Conservation (phyloP, 306 rosid genomes). For the Pyrus communis region DNA sequence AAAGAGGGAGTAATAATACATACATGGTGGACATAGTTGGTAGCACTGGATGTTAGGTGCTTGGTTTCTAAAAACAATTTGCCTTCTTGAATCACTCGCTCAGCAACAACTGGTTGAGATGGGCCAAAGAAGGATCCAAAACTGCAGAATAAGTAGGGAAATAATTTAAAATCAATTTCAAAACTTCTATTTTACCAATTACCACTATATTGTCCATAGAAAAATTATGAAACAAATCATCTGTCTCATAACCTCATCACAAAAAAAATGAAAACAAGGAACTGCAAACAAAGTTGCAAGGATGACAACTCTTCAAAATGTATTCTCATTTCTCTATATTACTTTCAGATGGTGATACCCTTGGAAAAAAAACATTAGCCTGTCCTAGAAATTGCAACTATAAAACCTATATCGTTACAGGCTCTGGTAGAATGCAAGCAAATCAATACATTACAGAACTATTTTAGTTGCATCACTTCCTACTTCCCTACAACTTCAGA, state of each 20-base stretch:
- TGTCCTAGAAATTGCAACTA: background rate
- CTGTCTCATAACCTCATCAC: background rate
- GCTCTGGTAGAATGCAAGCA: background rate
- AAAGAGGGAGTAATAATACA: slow-evolving; percentile 12
- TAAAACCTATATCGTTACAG: background rate
- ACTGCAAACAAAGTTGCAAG: background rate
- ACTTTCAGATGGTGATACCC: background rate
- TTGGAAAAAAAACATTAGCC: background rate
- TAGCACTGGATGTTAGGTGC: slow-evolving; percentile 48
- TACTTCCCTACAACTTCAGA: background rate
- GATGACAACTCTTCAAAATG: background rate
- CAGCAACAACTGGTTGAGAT: slow-evolving; percentile 73
- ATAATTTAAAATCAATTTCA: background rate
- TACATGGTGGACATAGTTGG: slow-evolving; percentile 47
- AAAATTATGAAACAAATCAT: background rate
- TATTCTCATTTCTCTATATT: background rate
- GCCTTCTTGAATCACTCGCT: slow-evolving; percentile 92
- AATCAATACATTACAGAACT: background rate
- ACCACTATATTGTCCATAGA: background rate
- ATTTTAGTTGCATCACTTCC: background rate
- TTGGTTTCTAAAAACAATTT: slow-evolving; percentile 68
- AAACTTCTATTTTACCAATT: background rate
- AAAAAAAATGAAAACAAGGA: background rate
- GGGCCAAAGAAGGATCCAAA: slow-evolving; percentile 92
- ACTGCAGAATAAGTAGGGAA: slow-evolving; percentile 39